Evolutionary conservation across 2,329 filamentous ascomycete species (phyloP).

Genomic region (Botryosphaeria agaves): DNA sequence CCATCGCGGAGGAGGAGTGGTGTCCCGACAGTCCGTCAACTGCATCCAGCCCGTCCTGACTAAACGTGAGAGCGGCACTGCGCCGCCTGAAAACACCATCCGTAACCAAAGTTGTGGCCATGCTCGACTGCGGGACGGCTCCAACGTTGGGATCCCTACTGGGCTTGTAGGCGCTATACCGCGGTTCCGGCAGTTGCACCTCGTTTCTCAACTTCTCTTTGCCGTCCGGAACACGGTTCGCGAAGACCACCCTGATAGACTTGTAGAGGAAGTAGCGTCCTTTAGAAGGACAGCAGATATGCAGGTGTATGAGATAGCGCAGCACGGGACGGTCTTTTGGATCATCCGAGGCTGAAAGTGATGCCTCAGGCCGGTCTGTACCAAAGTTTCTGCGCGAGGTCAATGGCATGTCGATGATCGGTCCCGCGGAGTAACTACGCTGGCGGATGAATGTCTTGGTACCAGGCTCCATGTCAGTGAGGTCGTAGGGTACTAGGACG

Average conservation of each 20-base stretch:
- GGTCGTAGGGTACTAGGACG: slow-evolving; percentile 83
- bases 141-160: slow-evolving; percentile 21
- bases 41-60: not conserved
- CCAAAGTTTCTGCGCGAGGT: slow-evolving; percentile 27
- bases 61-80: not conserved
- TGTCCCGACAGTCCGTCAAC: not conserved
- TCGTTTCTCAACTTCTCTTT: slow-evolving; percentile 88
- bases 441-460: slow-evolving; percentile 95
- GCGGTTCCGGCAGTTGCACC: slow-evolving; percentile 72
- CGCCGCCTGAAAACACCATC: not conserved
- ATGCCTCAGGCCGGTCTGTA: slow-evolving; percentile 35
- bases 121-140: slow-evolving; percentile 3
- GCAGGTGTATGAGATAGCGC: slow-evolving; percentile 79
- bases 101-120: not conserved
- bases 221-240: slow-evolving; percentile 86
- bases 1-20: not conserved
- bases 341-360: slow-evolving; percentile 30
- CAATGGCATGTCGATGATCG: slow-evolving; percentile 57
- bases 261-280: slow-evolving; percentile 85
- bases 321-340: slow-evolving; percentile 52
- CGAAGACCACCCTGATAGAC: slow-evolving; percentile 84
- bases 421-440: slow-evolving; percentile 76
- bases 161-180: slow-evolving; percentile 71
- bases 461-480: slow-evolving; percentile 79
- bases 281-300: slow-evolving; percentile 75